Conservation (phyloP, 208 protist species). For the Strigomonas galati region DNA sequence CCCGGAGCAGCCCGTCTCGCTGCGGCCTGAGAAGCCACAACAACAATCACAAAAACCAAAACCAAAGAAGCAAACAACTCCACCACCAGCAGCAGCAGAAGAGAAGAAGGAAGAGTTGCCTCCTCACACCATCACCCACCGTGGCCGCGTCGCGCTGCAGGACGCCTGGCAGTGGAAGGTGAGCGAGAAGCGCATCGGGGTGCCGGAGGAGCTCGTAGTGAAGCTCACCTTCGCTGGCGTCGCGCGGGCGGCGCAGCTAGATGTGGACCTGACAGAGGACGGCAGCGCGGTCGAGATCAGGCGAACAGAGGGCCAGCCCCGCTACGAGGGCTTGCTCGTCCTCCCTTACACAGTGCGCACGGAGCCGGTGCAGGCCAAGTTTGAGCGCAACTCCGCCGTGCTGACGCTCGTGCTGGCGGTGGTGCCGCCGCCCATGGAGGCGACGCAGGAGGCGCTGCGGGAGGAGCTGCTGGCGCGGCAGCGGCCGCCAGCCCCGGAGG, state of each 20-base stretch:
- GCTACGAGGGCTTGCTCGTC: slow-evolving; percentile 57
- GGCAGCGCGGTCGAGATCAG: slow-evolving; percentile 47
- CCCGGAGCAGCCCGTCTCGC: slow-evolving; percentile 30
- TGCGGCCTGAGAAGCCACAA: slow-evolving; percentile 13
- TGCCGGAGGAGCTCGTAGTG: slow-evolving; percentile 78
- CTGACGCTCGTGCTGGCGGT: slow-evolving; percentile 75
- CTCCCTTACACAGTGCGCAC: slow-evolving; percentile 78
- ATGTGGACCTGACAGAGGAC: slow-evolving; percentile 58
- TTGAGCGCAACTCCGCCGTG: slow-evolving; percentile 43
- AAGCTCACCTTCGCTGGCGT: slow-evolving; percentile 63
- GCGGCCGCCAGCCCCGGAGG: background rate
- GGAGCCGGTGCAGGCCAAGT: slow-evolving; percentile 56
- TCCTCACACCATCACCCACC: slow-evolving; percentile 64
- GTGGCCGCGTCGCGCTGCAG: slow-evolving; percentile 67
- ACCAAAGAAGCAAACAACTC: background rate
- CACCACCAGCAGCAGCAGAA: background rate
- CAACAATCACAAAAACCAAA: background rate
- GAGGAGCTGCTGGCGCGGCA: slow-evolving; percentile 24
- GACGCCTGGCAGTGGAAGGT: slow-evolving; percentile 82
- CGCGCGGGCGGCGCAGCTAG: slow-evolving; percentile 43
- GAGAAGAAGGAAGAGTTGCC: slow-evolving; percentile 30
- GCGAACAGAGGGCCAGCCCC: slow-evolving; percentile 30
- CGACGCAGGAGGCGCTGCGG: slow-evolving; percentile 28
- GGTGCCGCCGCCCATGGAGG: slow-evolving; percentile 48
- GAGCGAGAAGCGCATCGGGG: slow-evolving; percentile 60